Evolutionary conservation across 2,329 filamentous ascomycete genomes (phyloP).

Genomic region (Madurella fahalii): DNA sequence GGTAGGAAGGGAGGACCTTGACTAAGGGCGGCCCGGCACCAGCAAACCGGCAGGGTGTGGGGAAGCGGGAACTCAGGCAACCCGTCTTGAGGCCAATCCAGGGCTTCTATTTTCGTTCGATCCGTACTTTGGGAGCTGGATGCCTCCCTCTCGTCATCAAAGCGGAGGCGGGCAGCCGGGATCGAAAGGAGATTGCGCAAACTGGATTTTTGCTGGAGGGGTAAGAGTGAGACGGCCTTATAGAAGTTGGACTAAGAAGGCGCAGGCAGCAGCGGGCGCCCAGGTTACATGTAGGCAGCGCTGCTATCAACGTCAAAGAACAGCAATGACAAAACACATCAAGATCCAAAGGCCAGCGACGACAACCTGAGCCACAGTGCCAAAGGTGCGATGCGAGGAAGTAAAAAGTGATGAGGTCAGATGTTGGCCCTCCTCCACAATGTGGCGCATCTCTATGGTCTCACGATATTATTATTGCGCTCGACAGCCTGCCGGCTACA

Average conservation of each 20-base stretch:
- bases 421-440: constrained; percentile 1
- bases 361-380: background rate
- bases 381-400: constrained; percentile 3
- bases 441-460: constrained; percentile 1
- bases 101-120: constrained; percentile 20
- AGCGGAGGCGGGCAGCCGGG: constrained; percentile 11
- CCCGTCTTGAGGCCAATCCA: constrained; percentile 8
- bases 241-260: background rate
- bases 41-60: constrained; percentile 7
- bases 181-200: constrained; percentile 8
- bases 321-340: too few species aligned
- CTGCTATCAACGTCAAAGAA: background rate
- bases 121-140: constrained; percentile 13
- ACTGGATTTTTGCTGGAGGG: background rate
- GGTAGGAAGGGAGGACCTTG: background rate
- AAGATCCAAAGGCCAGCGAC: background rate
- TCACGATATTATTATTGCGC: background rate
- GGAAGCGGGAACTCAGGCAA: constrained; percentile 12
- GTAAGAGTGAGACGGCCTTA: background rate
- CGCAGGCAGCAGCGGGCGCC: constrained; percentile 1
- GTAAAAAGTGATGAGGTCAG: background rate
- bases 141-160: background rate
- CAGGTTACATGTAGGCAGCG: background rate
- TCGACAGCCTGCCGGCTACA: too few species aligned
- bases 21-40: constrained; percentile 4